These are phyloP conservation scores for Cytospora schulzeri DNA, from an alignment of 2,329 filamentous ascomycete genomes.

Conservation along the genomic window DNA sequence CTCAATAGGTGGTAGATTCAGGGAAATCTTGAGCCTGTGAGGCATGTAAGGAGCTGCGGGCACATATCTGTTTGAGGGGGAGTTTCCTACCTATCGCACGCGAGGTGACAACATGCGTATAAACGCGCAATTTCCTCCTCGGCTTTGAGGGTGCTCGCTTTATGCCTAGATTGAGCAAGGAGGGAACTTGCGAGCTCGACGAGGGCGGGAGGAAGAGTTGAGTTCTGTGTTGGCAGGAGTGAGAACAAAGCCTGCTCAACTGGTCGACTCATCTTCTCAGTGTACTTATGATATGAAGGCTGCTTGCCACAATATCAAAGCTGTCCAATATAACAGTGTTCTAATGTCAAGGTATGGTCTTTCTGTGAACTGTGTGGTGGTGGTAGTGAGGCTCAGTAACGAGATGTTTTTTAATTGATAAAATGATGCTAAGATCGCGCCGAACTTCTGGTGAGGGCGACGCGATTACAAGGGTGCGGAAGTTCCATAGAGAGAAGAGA, in stretches of 20 bases:
- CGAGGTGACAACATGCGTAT: conserved; percentile 85
- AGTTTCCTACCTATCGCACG: conserved; percentile 73
- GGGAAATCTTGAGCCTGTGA: conserved; percentile 68
- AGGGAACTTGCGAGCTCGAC: conserved; percentile 72
- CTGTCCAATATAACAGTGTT: no score
- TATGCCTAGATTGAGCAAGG: conserved; percentile 77
- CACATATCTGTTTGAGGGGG: neutral
- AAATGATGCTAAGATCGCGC: conserved; percentile 12
- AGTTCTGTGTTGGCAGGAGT: conserved; percentile 72
- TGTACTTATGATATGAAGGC: neutral
- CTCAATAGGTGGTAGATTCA: conserved; percentile 77
- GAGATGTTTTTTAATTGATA: neutral
- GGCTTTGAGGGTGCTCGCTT: conserved; percentile 74
- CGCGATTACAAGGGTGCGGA: conserved; percentile 16
- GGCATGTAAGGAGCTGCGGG: conserved; percentile 9
- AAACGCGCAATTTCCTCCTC: conserved; percentile 86
- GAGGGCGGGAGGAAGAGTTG: conserved; percentile 68
- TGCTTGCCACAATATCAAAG: neutral
- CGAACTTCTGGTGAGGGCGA: conserved; percentile 2
- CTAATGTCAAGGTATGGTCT: neutral
- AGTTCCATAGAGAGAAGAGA: neutral
- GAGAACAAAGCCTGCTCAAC: conserved; percentile 74
- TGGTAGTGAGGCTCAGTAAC: neutral
- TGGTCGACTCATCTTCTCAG: conserved; percentile 66
- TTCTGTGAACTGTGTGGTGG: neutral